Conservation (phyloP, 805 yeast genomes). For the Candida wancherniae region DNA sequence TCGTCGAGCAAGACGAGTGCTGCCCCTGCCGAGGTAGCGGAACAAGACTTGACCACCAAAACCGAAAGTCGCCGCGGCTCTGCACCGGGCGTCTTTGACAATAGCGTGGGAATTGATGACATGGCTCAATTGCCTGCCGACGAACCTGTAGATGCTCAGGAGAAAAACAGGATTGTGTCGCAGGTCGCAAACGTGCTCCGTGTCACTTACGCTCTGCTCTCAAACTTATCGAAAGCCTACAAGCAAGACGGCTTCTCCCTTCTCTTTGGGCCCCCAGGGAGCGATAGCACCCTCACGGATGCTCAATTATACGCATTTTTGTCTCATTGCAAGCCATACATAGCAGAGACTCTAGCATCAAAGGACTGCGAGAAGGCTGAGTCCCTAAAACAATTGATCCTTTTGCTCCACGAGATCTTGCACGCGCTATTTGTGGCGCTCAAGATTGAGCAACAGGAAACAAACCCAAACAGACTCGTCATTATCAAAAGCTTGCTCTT, state of each 20-base stretch:
- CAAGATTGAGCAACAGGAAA: slow-evolving; percentile 10
- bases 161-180: background rate
- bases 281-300: slow-evolving; percentile 12
- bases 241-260: slow-evolving; percentile 12
- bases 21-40: no score
- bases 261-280: slow-evolving; percentile 20
- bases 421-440: slow-evolving; percentile 17
- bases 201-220: slow-evolving; percentile 20
- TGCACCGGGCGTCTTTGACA: no score
- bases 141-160: background rate
- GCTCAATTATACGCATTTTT: slow-evolving; percentile 16
- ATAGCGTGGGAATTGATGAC: no score
- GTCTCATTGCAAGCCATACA: slow-evolving; percentile 14
- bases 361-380: slow-evolving; percentile 13
- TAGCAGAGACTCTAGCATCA: slow-evolving; percentile 11
- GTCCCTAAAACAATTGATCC: slow-evolving; percentile 24
- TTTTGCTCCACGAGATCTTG: slow-evolving; percentile 24
- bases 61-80: no score
- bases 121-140: no score
- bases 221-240: slow-evolving; percentile 4
- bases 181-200: slow-evolving; percentile 21
- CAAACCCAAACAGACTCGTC: slow-evolving; percentile 14
- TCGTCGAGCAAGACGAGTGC: no score
- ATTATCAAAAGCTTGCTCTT: slow-evolving; percentile 21
- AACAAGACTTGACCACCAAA: no score